Evolutionary conservation across 352 stramenopile species (phyloP).

Genomic region (Pythium brassicae): DNA sequence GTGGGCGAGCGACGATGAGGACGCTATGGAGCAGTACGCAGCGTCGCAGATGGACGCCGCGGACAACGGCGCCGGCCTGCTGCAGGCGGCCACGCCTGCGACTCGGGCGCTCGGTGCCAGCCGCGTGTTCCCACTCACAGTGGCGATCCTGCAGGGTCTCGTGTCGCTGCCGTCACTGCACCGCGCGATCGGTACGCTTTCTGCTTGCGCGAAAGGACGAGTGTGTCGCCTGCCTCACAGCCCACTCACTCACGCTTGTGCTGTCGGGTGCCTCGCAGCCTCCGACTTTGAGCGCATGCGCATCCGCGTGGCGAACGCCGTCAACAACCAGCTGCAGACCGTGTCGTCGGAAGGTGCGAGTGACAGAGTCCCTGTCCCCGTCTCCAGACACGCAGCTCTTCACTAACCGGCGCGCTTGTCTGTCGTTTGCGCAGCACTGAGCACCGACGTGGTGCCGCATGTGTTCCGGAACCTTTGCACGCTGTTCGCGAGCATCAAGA

Average conservation of each 20-base stretch:
- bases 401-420: background rate
- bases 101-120: constrained; percentile 38
- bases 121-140: constrained; percentile 46
- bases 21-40: constrained; percentile 82
- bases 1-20: constrained; percentile 85
- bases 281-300: constrained; percentile 79
- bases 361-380: too few relatives aligned
- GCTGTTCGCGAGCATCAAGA: constrained; percentile 64
- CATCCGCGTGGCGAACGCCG: constrained; percentile 70
- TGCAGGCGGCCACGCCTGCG: constrained; percentile 17
- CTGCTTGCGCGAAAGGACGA: too few relatives aligned
- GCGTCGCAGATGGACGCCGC: constrained; percentile 57
- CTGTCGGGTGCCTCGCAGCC: constrained; percentile 20
- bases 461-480: constrained; percentile 78
- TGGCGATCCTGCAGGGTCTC: constrained; percentile 71
- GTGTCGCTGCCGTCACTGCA: constrained; percentile 63
- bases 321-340: constrained; percentile 78
- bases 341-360: constrained; percentile 42
- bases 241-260: background rate
- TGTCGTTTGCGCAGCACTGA: constrained; percentile 17
- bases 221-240: background rate
- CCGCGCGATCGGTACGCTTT: constrained; percentile 42
- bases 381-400: too few relatives aligned
- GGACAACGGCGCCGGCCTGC: background rate
- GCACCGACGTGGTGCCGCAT: constrained; percentile 54